These are phyloP conservation scores for Nakazawaea anatomiae DNA, from an alignment of 805 yeast genomes.

Conservation along the genomic window DNA sequence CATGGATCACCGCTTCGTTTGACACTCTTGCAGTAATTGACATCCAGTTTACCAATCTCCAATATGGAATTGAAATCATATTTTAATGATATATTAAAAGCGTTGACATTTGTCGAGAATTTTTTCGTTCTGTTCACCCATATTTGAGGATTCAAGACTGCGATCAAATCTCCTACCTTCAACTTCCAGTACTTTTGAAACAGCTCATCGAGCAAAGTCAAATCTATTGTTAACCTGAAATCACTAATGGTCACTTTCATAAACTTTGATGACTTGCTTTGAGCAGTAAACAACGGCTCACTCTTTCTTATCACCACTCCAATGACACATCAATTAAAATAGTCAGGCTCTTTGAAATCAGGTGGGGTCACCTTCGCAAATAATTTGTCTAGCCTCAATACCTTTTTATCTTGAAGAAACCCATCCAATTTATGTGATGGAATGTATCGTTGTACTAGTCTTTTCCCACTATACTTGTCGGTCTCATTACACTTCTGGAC, in stretches of 20 bases:
- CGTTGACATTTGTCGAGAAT: conserved; percentile 19
- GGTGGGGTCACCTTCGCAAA: conserved; percentile 68
- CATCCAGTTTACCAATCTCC: conserved; percentile 71
- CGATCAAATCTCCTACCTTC: conserved; percentile 67
- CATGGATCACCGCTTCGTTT: conserved; percentile 50
- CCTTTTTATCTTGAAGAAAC: conserved; percentile 42
- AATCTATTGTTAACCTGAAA: conserved; percentile 51
- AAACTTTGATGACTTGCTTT: conserved; percentile 38
- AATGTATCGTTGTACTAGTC: conserved; percentile 42
- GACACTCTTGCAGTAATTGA: conserved; percentile 56
- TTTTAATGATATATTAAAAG: conserved; percentile 51
- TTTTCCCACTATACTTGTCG: conserved; percentile 41
- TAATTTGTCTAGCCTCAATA: conserved; percentile 52
- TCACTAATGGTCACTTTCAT: conserved; percentile 62
- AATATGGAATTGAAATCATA: conserved; percentile 47
- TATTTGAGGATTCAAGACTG: conserved; percentile 69
- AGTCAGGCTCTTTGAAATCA: conserved; percentile 58
- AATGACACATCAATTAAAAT: conserved; percentile 73
- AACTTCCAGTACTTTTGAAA: conserved; percentile 70
- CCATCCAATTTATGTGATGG: conserved; percentile 25
- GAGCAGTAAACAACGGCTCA: conserved; percentile 39
- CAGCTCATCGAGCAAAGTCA: conserved; percentile 62
- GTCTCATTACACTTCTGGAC: conserved; percentile 24
- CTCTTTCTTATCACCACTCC: conserved; percentile 63
- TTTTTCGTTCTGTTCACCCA: conserved; percentile 23